A percentile compares a stretch with the other conserved stretches of the same genome.
Evolutionary conservation across 2,329 filamentous ascomycete genomes (phyloP).

Genomic region (Trematosphaeria pertusa): DNA sequence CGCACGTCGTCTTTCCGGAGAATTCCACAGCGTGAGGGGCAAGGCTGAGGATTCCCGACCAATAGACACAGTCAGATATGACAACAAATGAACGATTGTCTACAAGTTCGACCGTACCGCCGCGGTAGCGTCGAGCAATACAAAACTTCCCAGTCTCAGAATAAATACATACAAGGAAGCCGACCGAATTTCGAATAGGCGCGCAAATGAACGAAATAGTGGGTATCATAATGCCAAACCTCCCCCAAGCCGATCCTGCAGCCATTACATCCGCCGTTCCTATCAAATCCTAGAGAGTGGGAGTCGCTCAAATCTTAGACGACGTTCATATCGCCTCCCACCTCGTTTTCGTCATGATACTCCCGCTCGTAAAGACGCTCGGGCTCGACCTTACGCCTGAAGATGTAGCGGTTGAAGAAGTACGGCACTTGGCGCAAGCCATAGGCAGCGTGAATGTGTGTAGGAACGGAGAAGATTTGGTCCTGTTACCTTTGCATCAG

Average conservation of each 20-base stretch:
- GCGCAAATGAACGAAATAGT: background rate
- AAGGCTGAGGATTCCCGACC: too few species aligned
- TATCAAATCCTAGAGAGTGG: background rate
- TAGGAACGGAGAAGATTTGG: constrained; percentile 62
- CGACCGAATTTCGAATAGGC: too few species aligned
- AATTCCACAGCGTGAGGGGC: too few species aligned
- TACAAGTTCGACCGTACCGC: too few species aligned
- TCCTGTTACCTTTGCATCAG: constrained; percentile 53
- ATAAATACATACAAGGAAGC: too few species aligned
- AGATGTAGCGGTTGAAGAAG: constrained; percentile 41
- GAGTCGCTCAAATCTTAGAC: constrained; percentile 6
- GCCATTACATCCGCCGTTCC: background rate
- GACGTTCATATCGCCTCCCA: constrained; percentile 15
- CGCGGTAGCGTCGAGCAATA: constrained; percentile 6
- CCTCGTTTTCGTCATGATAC: background rate
- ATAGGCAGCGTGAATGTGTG: constrained; percentile 36
- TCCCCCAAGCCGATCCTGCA: background rate
- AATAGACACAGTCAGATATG: too few species aligned
- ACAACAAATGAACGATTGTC: too few species aligned
- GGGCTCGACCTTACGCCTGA: constrained; percentile 18
- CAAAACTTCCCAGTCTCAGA: too few species aligned
- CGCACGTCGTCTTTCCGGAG: too few species aligned
- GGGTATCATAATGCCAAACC: background rate
- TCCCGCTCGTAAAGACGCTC: constrained; percentile 19
- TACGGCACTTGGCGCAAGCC: constrained; percentile 38